phyloP scores from a whole-genome alignment of 1,139 yeast species.

The Martiniozyma asiatica region DNA sequence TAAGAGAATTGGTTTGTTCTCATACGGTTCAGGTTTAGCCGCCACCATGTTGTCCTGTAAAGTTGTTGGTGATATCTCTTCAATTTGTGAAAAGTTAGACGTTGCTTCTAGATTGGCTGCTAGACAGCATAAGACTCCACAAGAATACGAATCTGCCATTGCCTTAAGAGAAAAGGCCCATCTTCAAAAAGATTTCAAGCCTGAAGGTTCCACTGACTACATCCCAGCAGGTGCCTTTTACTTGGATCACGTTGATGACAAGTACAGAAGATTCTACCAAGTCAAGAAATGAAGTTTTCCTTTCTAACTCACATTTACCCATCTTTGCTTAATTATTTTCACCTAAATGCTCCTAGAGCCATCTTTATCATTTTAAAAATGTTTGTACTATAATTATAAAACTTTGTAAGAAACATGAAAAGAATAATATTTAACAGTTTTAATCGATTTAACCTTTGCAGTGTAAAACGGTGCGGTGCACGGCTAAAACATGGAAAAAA shows the following conservation, averaged over 20 bases:
- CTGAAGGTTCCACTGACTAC: slow-evolving; percentile 65
- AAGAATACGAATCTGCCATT: slow-evolving; percentile 70
- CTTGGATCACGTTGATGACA: slow-evolving; percentile 75
- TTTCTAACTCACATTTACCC: background rate
- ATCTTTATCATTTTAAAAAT: too few relatives aligned
- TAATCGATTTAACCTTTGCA: too few relatives aligned
- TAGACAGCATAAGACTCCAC: slow-evolving; percentile 62
- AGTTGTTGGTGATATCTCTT: slow-evolving; percentile 70
- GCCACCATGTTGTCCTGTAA: slow-evolving; percentile 73
- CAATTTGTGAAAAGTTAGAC: slow-evolving; percentile 54
- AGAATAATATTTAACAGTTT: too few relatives aligned
- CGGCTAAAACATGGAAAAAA: too few relatives aligned
- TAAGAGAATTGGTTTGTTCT: slow-evolving; percentile 85
- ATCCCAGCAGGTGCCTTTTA: slow-evolving; percentile 73
- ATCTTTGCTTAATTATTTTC: background rate
- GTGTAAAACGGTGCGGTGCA: too few relatives aligned
- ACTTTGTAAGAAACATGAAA: too few relatives aligned
- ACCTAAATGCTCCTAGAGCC: too few relatives aligned
- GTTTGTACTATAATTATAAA: too few relatives aligned
- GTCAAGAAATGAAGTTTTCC: slow-evolving; percentile 17
- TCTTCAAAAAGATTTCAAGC: slow-evolving; percentile 65
- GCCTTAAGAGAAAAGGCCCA: slow-evolving; percentile 83
- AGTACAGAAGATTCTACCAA: slow-evolving; percentile 70
- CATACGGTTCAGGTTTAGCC: slow-evolving; percentile 98
- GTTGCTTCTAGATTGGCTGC: slow-evolving; percentile 57